Percentiles rank a stretch among this genome's conserved stretches.
Conservation (phyloP, 163 green algal genomes). For the Chloromonas sp. region DNA sequence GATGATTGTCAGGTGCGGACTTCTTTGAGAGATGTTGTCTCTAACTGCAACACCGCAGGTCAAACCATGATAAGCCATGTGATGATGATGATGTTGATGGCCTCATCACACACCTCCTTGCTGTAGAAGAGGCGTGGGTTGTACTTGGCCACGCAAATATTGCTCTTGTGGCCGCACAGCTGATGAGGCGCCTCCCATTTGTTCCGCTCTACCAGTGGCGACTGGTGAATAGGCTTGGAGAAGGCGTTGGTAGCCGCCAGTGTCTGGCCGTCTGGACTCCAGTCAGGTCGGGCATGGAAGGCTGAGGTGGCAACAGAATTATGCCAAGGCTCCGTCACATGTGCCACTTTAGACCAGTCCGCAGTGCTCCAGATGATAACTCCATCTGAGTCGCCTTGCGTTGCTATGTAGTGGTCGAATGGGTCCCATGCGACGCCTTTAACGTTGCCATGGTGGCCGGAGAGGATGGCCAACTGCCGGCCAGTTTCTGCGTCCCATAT, state of each 20-base stretch:
- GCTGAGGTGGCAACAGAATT: neutral
- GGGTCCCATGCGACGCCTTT: slow-evolving; percentile 97
- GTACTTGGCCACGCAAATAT: slow-evolving; percentile 62
- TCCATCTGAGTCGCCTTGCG: slow-evolving; percentile 33
- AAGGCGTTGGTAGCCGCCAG: slow-evolving; percentile 51
- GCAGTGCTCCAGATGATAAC: slow-evolving; percentile 56
- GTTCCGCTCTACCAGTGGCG: slow-evolving; percentile 44
- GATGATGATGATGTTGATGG: neutral
- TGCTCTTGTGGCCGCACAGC: slow-evolving; percentile 63
- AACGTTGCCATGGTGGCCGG: slow-evolving; percentile 68
- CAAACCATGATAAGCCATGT: neutral
- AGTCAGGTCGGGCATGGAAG: slow-evolving; percentile 73
- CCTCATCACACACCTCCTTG: neutral
- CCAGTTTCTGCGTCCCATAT: slow-evolving; percentile 60
- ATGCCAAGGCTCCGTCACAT: slow-evolving; percentile 16
- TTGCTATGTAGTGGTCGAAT: slow-evolving; percentile 86
- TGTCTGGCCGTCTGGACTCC: slow-evolving; percentile 75
- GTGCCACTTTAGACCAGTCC: slow-evolving; percentile 46
- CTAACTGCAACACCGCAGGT: neutral
- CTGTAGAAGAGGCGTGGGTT: slow-evolving; percentile 69
- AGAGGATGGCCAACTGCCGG: slow-evolving; percentile 5
- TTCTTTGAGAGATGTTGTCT: neutral
- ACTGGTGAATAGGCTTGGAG: neutral
- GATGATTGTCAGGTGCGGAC: neutral
- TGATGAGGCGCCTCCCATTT: slow-evolving; percentile 41